Percentiles rank a stretch among this genome's conserved stretches.
These are phyloP conservation scores for Penicillium longicatenatum DNA, from an alignment of 495 filamentous ascomycete species.

Conservation along the genomic window DNA sequence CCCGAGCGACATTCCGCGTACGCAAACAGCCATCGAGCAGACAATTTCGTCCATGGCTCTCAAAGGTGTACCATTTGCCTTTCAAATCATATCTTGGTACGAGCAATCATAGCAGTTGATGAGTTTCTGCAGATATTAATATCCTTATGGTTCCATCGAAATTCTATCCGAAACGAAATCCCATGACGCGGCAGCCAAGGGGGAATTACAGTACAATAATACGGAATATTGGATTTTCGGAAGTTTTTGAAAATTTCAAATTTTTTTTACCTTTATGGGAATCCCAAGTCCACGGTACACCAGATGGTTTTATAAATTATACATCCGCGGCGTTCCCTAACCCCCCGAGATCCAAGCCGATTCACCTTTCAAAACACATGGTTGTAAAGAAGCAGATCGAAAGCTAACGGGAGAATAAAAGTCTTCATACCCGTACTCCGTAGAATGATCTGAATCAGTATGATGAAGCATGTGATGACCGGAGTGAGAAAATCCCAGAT, in stretches of 20 bases:
- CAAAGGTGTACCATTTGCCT: neutral
- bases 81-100: constrained; percentile 1
- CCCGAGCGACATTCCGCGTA: neutral
- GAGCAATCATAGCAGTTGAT: constrained; percentile 11
- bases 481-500: no score
- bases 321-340: constrained; percentile 5
- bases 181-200: constrained; percentile 21
- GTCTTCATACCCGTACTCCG: no score
- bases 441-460: no score
- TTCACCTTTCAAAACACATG: neutral
- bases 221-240: neutral
- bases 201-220: constrained; percentile 1
- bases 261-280: constrained; percentile 10
- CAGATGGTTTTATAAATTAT: constrained; percentile 1
- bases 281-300: constrained; percentile 19
- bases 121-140: neutral
- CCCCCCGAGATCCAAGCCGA: neutral
- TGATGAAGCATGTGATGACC: neutral
- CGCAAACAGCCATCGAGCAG: constrained; percentile 7
- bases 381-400: neutral
- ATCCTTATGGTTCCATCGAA: constrained; percentile 3
- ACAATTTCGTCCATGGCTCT: constrained; percentile 4
- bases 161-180: constrained; percentile 19
- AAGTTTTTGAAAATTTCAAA: constrained; percentile 3
- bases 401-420: no score